A percentile compares a stretch with the other conserved stretches of the same genome.
Evolutionary conservation across 2,329 filamentous ascomycete genomes (phyloP).

Genomic region (Chrysoporthe cubensis): DNA sequence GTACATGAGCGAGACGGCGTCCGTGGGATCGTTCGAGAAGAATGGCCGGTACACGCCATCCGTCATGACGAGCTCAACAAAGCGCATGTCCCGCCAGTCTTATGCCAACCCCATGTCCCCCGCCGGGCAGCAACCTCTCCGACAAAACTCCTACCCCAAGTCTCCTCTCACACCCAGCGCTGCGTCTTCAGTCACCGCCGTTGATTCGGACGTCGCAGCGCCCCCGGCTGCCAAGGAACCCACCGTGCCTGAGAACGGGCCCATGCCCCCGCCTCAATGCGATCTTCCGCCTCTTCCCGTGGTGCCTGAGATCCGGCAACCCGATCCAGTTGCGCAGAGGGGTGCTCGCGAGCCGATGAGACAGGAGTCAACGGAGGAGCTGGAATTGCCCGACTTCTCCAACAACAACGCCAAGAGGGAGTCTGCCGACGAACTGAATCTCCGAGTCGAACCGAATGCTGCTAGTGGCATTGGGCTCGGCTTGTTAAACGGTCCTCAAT

Average conservation of each 20-base stretch:
- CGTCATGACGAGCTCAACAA: constrained; percentile 22
- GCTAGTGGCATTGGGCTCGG: constrained; percentile 25
- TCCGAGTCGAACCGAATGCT: constrained; percentile 11
- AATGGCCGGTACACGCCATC: constrained; percentile 40
- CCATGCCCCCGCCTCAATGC: constrained; percentile 43
- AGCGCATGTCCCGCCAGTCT: constrained; percentile 28
- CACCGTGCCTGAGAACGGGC: constrained; percentile 46
- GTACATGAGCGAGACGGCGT: constrained; percentile 62
- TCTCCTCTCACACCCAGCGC: constrained; percentile 41
- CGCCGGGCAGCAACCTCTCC: constrained; percentile 40
- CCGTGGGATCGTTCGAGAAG: constrained; percentile 55
- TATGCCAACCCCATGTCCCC: constrained; percentile 31
- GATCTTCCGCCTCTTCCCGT: constrained; percentile 34
- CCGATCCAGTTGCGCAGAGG: constrained; percentile 40
- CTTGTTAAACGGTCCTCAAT: constrained; percentile 23
- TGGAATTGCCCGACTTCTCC: constrained; percentile 26
- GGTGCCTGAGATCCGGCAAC: constrained; percentile 40
- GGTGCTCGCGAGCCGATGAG: constrained; percentile 21
- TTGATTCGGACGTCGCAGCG: constrained; percentile 31
- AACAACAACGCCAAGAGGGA: constrained; percentile 19
- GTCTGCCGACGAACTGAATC: constrained; percentile 23
- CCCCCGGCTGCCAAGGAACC: constrained; percentile 35
- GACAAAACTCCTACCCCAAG: constrained; percentile 52
- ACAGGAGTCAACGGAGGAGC: constrained; percentile 14
- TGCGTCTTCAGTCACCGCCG: constrained; percentile 37